Conservation (phyloP, 495 filamentous ascomycete genomes). For the Penicillium maclennaniae region DNA sequence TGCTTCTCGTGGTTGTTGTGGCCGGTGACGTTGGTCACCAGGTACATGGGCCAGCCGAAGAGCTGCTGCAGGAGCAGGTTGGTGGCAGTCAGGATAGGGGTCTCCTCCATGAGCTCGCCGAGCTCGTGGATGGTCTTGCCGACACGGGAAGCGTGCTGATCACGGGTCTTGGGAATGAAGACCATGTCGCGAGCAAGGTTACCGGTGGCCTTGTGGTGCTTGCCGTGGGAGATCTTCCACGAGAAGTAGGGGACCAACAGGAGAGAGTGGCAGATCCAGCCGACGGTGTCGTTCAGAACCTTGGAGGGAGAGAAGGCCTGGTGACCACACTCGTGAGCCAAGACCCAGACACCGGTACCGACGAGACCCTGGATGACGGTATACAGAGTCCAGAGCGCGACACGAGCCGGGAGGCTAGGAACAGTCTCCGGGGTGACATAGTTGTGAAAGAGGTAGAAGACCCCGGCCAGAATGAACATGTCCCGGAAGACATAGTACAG, state of each 20-base stretch:
- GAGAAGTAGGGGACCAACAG: slow-evolving; percentile 86
- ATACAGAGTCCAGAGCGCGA: slow-evolving; percentile 55
- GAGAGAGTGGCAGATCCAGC: slow-evolving; percentile 77
- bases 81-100: slow-evolving; percentile 73
- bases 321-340: slow-evolving; percentile 71
- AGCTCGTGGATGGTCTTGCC: slow-evolving; percentile 74
- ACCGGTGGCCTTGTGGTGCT: slow-evolving; percentile 95
- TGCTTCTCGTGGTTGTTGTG: slow-evolving; percentile 88
- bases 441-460: slow-evolving; percentile 62
- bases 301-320: slow-evolving; percentile 80
- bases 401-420: slow-evolving; percentile 47
- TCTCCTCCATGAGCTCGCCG: slow-evolving; percentile 87
- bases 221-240: slow-evolving; percentile 90
- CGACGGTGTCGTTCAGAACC: slow-evolving; percentile 77
- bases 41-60: slow-evolving; percentile 85
- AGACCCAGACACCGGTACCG: slow-evolving; percentile 66
- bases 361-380: slow-evolving; percentile 63
- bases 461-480: slow-evolving; percentile 48
- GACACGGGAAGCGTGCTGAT: slow-evolving; percentile 65
- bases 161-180: slow-evolving; percentile 83
- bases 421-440: slow-evolving; percentile 63
- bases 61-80: slow-evolving; percentile 79
- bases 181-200: slow-evolving; percentile 97
- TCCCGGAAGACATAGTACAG: slow-evolving; percentile 63
- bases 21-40: slow-evolving; percentile 79